Base-by-base conservation (phyloP, 2,329 filamentous ascomycete species). In the Tolypocladium pustulatum region DNA sequence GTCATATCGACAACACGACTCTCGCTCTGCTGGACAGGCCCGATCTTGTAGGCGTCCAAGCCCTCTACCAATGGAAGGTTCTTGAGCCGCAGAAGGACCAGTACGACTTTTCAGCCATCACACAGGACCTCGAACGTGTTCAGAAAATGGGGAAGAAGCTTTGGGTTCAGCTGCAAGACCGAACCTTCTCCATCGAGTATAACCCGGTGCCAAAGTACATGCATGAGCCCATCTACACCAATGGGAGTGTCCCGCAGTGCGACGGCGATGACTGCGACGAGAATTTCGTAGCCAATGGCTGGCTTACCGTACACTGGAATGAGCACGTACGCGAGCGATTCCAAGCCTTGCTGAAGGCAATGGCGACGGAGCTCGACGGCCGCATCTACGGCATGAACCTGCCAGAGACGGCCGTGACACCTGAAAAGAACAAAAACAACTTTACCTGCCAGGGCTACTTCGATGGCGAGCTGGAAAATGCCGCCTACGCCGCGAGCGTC, bases 71-170 rank as follows among this genome's bases (percentile, higher is more conserved):
- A 20, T 49, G 46, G 46, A 30, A 30, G 25, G 2, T 2, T 0
- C 46, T 49, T 15, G 46, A 49, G 27, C 25, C 25, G 15, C 13
- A 20, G 5, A 20, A 49, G 17, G 46, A 30, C 46, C 15, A 49
- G 46, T 49, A 49, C 10, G 46, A 49, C 46, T 49, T 49, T 49
- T 49, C 46, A 9, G 9, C 9, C 2, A 49, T 49, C 46, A 40
- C n/a, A 10, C 15, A 32, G 17, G 61, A 64, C 61, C 71, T 74
- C 32, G 34, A 59, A 77, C 78, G 56, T 32, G 61, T 61, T 58
- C 25, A 46, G 55, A 58, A 60, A 63, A 59, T 58, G 41, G 61
- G 60, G 56, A 65, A 65, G 55, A 58, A 65, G 55, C 38, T 65
- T 38, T 65, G 64, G 64, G 36, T 65, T 22, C 64, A 65, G 51